These are phyloP conservation scores for Candida orba DNA, from an alignment of 805 yeast species.

Conservation along the genomic window DNA sequence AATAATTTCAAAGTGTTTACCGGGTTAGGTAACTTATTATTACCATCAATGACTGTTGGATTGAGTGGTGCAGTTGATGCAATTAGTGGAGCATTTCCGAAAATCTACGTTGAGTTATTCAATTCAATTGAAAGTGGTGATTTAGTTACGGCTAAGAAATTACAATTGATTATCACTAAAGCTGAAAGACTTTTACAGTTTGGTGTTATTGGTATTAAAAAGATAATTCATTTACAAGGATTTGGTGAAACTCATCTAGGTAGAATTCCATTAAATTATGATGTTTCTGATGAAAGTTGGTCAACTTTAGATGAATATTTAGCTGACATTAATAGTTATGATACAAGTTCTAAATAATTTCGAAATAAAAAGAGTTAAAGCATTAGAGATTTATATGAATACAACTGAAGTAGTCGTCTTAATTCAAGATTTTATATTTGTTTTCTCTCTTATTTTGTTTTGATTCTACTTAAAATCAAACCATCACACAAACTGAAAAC, in stretches of 20 bases:
- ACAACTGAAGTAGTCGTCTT: too few species aligned
- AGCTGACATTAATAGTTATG: conserved; percentile 10
- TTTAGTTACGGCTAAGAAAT: conserved; percentile 31
- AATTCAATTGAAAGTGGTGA: conserved; percentile 34
- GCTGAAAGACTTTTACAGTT: conserved; percentile 34
- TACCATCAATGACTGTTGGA: conserved; percentile 42
- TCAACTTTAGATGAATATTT: conserved; percentile 12
- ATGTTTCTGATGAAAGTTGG: conserved; percentile 27
- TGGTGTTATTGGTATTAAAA: conserved; percentile 42
- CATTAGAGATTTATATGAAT: neutral
- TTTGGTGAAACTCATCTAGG: conserved; percentile 39
- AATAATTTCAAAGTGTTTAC: conserved; percentile 38
- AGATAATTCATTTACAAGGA: conserved; percentile 32
- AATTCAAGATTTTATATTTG: neutral
- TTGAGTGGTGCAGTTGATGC: conserved; percentile 47
- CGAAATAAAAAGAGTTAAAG: neutral
- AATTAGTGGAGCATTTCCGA: conserved; percentile 45
- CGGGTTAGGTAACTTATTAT: conserved; percentile 44
- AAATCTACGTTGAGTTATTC: conserved; percentile 36
- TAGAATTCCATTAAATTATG: conserved; percentile 40
- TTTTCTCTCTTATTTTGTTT: neutral
- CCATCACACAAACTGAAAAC: conserved; percentile 1
- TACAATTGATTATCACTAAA: conserved; percentile 37
- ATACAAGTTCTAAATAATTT: conserved; percentile 8
- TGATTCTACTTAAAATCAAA: conserved; percentile 7